Conservation (phyloP, 345 rosid genomes). For the Murraya koenigii region DNA sequence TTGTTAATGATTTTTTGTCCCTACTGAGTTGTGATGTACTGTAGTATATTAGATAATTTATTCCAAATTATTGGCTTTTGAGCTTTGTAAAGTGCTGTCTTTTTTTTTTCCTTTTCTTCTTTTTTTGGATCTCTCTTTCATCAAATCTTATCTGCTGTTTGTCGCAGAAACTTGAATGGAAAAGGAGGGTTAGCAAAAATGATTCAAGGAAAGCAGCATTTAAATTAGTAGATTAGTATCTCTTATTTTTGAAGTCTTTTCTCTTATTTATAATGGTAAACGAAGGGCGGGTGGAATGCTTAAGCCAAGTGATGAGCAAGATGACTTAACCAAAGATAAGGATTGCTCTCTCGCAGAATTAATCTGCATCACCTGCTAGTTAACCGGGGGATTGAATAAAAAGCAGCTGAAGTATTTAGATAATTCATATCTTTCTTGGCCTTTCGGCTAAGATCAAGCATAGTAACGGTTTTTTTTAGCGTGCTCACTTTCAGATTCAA, state of each 20-base stretch:
- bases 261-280: not conserved
- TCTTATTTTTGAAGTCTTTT: not conserved
- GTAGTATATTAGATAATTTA: slow-evolving; percentile 31
- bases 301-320: not conserved
- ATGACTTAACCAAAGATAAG: not conserved
- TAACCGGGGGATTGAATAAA: not conserved
- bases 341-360: not conserved
- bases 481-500: no score
- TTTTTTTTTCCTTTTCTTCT: not conserved
- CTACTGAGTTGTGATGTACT: slow-evolving; percentile 23
- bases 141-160: not conserved
- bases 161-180: not conserved
- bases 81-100: not conserved
- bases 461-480: not conserved
- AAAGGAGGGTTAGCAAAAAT: not conserved
- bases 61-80: not conserved
- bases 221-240: not conserved
- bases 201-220: not conserved
- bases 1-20: slow-evolving; percentile 7
- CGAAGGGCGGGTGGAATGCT: no score
- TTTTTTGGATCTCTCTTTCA: not conserved
- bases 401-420: not conserved
- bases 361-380: not conserved
- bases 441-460: not conserved
- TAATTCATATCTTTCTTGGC: not conserved